Base-by-base conservation (phyloP, 2,329 filamentous ascomycete genomes). In the Hypoxylon sp. region DNA sequence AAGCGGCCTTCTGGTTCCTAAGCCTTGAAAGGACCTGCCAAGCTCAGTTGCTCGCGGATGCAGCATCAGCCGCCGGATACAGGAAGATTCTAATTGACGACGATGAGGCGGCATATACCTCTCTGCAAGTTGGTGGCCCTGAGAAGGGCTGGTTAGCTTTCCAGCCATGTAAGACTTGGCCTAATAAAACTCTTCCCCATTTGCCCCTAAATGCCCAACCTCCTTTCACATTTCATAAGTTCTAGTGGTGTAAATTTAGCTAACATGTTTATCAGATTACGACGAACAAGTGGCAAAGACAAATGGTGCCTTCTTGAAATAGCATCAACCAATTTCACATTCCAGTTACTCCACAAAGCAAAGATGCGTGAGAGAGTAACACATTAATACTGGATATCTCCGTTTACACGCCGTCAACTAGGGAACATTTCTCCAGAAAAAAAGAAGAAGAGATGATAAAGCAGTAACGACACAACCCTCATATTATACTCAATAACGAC, bases 1-100 rank as follows among this genome's bases (percentile, higher is more conserved):
- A 91, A 76, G 89, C 89, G 0, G 88, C 88, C 0, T 91, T 88
- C 74, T 79, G 90, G 61, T 90, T 90, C 76, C 85, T 85, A 0
- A 80, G 88, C 29, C 84, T 90, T 77, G 90, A 91, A 74, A 81
- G 86, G 48, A 87, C 85, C 17, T 91, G 89, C 74, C 83, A 88
- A 63, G 83, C 89, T 3, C 89, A 92, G 74, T 78, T 91, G 22
- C 79, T 85, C 63, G 85, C 86, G 3, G 89, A 91, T 74, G 87
- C 88, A 0, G 88, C 89, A 0, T 82, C 73, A 2, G 76, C 71
- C 1, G 72, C 63, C 10, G 76, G 75, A 0, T 72, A 75, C 46
- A 62, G 74, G 62, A 78, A 78, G 59, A 73, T 72, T 3, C 26
- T 70, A 42, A 76, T 78, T 48, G 70, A 73, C n/a, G 75, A 78